These are phyloP conservation scores for Corchorus olitorius DNA, from an alignment of 345 rosid species.

Conservation along the genomic window DNA sequence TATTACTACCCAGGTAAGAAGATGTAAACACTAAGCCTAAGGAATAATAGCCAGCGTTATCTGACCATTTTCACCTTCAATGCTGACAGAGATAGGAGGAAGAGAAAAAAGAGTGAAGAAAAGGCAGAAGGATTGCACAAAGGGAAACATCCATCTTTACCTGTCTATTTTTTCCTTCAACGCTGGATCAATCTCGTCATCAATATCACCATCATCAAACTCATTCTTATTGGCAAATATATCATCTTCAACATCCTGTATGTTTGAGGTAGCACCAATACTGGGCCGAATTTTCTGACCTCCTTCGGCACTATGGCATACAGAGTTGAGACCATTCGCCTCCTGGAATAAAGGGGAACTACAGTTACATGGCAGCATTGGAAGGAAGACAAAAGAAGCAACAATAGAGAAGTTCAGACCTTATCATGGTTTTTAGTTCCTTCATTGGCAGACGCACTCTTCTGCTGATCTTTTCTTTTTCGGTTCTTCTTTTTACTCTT, in stretches of 20 bases:
- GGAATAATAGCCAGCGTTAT: no score
- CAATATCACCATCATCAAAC: constrained; percentile 62
- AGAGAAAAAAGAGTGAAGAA: neutral
- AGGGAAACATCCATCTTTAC: constrained; percentile 39
- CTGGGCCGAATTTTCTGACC: constrained; percentile 38
- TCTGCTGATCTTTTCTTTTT: constrained; percentile 63
- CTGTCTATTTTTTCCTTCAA: constrained; percentile 76
- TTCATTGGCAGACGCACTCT: constrained; percentile 41
- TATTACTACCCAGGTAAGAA: no score
- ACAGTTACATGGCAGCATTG: constrained; percentile 22
- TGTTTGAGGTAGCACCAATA: constrained; percentile 42
- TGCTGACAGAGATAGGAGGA: no score
- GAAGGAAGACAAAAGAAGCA: constrained; percentile 11
- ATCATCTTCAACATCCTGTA: constrained; percentile 41
- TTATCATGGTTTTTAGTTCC: constrained; percentile 36
- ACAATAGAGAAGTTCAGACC: constrained; percentile 37
- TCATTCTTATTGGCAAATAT: constrained; percentile 44
- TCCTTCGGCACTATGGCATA: constrained; percentile 37
- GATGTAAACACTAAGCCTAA: no score
- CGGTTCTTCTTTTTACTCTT: constrained; percentile 71
- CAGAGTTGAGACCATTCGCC: constrained; percentile 32
- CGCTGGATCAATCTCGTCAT: constrained; percentile 91
- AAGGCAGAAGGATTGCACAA: neutral
- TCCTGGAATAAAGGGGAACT: constrained; percentile 44
- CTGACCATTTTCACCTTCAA: no score